Percentiles rank a stretch among this genome's conserved stretches.
phyloP scores from a whole-genome alignment of 805 yeast genomes.

The Kockiozyma suomiensis region DNA sequence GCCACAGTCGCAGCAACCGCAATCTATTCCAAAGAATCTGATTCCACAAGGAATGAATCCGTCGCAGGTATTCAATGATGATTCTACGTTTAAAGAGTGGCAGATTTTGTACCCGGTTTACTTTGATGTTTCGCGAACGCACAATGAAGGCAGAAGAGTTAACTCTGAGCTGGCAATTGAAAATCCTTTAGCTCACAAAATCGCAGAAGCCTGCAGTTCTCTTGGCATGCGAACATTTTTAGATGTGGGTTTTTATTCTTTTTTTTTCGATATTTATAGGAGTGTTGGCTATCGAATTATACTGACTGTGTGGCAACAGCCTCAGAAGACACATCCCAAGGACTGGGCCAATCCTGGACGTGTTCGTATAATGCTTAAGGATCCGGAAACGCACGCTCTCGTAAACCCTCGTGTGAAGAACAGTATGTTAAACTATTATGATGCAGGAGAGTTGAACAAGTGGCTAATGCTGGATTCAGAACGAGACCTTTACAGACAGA shows the following conservation, averaged over 20 bases:
- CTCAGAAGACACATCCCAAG: conserved; percentile 90
- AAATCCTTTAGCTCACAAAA: conserved; percentile 83
- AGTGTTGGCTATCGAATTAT: no score
- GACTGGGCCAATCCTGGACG: conserved; percentile 99
- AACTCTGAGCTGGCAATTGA: conserved; percentile 66
- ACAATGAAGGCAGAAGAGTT: conserved; percentile 83
- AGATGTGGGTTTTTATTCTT: conserved; percentile 47
- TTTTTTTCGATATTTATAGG: no score
- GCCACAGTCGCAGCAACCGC: neutral
- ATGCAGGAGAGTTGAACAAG: neutral
- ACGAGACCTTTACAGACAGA: conserved; percentile 62
- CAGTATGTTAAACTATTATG: conserved; percentile 40
- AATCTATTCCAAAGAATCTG: neutral
- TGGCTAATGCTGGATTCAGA: conserved; percentile 39
- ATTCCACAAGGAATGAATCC: conserved; percentile 17
- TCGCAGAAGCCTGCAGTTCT: conserved; percentile 67
- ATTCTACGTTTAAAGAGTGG: conserved; percentile 60
- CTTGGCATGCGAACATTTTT: conserved; percentile 43
- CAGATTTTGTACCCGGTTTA: conserved; percentile 89
- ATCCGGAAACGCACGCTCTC: conserved; percentile 48
- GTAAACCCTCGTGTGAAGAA: conserved; percentile 43
- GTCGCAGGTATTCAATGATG: conserved; percentile 47
- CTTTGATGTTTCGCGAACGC: conserved; percentile 77
- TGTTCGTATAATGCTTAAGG: conserved; percentile 71
- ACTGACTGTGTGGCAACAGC: conserved; percentile 47